Base-by-base conservation (phyloP, 2,329 filamentous ascomycete genomes). In the Aspergillus sp. region DNA sequence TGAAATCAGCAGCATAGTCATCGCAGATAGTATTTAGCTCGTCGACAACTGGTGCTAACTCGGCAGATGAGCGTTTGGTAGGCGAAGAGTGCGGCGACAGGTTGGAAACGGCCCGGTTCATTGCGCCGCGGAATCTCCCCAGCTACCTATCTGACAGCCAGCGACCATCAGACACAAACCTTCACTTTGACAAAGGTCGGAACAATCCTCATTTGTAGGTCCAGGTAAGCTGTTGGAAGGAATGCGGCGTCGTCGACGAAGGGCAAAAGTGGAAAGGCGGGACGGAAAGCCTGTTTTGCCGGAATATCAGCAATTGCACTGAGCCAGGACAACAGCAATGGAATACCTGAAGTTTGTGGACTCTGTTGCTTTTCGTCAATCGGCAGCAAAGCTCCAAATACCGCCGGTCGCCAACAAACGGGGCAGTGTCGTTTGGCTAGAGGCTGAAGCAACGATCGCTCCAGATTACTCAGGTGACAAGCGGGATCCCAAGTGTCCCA, bases 11-110 rank as follows among this genome's bases (percentile, higher is more conserved):
- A 47, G 63, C 59, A 61, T 64, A 65, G 58, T 64, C 66, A 59
- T 67, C 63, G 58, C 67, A 73, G 58, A 69, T 70, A 49, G 46
- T 61, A 47, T 72, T 71, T 48, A 79, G 64, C 56, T 72, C 67
- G n/a, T 72, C 68, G 52, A 79, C 67, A 19, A 72, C 62, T 25
- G 76, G 74, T 9, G 66, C 64, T 55, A 78, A 65, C 60, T 77
- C 75, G 45, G 70, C 66, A 46, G 67, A 68, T 45, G 77, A 64
- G 59, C 69, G 70, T 62, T 75, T 70, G 48, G 68, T 67, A 55
- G 70, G 69, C 60, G 63, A 69, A 39, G 66, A 67, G 48, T 68
- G 70, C 56, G 69, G 62, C 52, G 66, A 62, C 51, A 60, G 61
- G 60, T 64, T 62, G 55, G 69, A 65, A 64, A 64, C 67, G 66